phyloP scores from a whole-genome alignment of 2,329 filamentous ascomycete genomes.

The Coniochaeta sp. region DNA sequence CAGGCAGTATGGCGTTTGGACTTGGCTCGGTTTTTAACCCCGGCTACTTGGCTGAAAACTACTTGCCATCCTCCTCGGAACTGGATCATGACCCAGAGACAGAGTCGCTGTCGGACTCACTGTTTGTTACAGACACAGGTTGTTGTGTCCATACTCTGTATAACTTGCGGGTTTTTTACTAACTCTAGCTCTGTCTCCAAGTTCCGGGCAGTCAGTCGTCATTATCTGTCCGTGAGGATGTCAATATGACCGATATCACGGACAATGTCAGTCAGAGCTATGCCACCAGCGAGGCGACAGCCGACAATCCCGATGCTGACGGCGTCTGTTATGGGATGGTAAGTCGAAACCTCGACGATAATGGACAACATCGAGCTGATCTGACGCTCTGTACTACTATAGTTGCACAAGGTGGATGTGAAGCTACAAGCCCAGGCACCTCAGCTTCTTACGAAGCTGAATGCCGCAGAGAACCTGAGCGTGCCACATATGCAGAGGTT shows the following conservation, averaged over 20 bases:
- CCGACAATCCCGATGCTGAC: slow-evolving; percentile 5
- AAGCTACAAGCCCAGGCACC: slow-evolving; percentile 12
- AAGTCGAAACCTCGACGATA: background rate
- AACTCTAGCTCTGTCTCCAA: background rate
- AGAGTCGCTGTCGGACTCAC: background rate
- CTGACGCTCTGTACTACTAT: background rate
- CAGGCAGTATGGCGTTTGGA: background rate
- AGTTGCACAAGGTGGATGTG: slow-evolving; percentile 17
- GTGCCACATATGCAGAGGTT: slow-evolving; percentile 6
- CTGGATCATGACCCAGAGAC: background rate
- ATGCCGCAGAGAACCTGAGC: background rate
- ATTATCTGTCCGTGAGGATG: background rate
- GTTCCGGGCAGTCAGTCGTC: background rate
- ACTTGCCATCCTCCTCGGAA: background rate
- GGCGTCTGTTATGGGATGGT: slow-evolving; percentile 21
- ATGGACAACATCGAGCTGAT: background rate
- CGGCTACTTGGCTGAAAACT: background rate
- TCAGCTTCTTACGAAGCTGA: background rate
- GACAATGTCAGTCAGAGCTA: background rate
- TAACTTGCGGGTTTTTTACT: too few species aligned
- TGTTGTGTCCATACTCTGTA: background rate
- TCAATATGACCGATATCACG: background rate
- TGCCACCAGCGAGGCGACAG: background rate
- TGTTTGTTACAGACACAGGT: background rate
- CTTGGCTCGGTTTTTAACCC: background rate